Conservation (phyloP, 257 asterid genomes). For the Phtheirospermum japonicum region DNA sequence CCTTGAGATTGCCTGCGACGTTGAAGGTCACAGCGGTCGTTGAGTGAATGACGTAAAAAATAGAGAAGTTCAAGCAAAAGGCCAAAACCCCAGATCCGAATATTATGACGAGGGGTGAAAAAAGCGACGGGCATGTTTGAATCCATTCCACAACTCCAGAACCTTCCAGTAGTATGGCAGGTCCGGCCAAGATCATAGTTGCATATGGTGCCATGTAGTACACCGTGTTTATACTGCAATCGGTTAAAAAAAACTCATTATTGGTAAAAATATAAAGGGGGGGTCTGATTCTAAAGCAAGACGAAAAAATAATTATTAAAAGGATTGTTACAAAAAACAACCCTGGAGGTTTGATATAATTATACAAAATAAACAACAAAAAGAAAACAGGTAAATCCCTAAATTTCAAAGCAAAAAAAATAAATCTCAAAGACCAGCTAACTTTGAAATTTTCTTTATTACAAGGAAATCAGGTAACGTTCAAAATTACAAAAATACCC, state of each 20-base stretch:
- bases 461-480: no score
- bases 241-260: neutral
- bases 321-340: no score
- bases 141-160: slow-evolving; percentile 73
- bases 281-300: no score
- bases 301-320: no score
- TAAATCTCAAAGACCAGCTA: no score
- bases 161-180: slow-evolving; percentile 86
- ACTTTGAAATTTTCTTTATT: no score
- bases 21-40: slow-evolving; percentile 98
- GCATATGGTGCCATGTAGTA: slow-evolving; percentile 98
- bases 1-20: slow-evolving; percentile 98
- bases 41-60: slow-evolving; percentile 94
- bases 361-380: no score
- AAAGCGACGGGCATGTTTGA: slow-evolving; percentile 50
- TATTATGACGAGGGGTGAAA: slow-evolving; percentile 61
- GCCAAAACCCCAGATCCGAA: slow-evolving; percentile 90
- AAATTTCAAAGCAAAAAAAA: no score
- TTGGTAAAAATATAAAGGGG: neutral
- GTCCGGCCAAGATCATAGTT: slow-evolving; percentile 81
- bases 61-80: slow-evolving; percentile 89
- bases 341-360: no score
- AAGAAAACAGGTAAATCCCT: neutral
- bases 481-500: no score
- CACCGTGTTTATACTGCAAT: slow-evolving; percentile 62